phyloP scores from a whole-genome alignment of 768 basidiomycete species.

The Termitomyces titanicus region DNA sequence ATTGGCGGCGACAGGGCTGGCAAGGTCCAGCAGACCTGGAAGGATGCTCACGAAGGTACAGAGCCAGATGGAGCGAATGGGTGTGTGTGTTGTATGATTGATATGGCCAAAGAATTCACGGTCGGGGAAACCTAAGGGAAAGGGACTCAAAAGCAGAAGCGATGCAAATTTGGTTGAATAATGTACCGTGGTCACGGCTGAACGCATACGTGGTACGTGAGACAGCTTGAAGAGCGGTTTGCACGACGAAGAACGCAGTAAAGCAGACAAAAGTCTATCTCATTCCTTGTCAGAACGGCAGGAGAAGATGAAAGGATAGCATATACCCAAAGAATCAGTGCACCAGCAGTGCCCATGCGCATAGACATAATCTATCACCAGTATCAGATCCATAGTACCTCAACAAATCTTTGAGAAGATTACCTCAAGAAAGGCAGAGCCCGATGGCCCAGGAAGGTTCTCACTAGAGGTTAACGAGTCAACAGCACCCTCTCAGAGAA shows the following conservation, averaged over 20 bases:
- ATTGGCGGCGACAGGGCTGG: slow-evolving; percentile 70
- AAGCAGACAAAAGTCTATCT: slow-evolving; percentile 67
- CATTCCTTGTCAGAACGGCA: not conserved
- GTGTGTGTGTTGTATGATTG: slow-evolving; percentile 61
- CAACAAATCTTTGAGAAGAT: not conserved
- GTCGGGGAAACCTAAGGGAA: slow-evolving; percentile 60
- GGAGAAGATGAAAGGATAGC: not conserved
- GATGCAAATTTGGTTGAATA: not conserved
- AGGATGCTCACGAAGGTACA: slow-evolving; percentile 64
- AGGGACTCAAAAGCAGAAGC: not conserved
- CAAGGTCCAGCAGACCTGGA: slow-evolving; percentile 72
- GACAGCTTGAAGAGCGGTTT: slow-evolving; percentile 78
- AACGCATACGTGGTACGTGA: slow-evolving; percentile 84
- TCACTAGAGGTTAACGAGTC: slow-evolving; percentile 32
- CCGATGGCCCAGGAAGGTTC: slow-evolving; percentile 65
- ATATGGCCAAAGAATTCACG: slow-evolving; percentile 72
- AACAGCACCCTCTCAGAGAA: not conserved
- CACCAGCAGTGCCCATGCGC: slow-evolving; percentile 73
- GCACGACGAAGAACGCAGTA: slow-evolving; percentile 84
- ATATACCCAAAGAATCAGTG: slow-evolving; percentile 73
- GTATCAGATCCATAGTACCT: not conserved
- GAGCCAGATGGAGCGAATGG: slow-evolving; percentile 74
- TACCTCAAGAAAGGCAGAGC: slow-evolving; percentile 70
- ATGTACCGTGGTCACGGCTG: slow-evolving; percentile 68
- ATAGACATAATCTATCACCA: slow-evolving; percentile 61